Conservation (phyloP, 805 yeast species). For the Candida piceae region DNA sequence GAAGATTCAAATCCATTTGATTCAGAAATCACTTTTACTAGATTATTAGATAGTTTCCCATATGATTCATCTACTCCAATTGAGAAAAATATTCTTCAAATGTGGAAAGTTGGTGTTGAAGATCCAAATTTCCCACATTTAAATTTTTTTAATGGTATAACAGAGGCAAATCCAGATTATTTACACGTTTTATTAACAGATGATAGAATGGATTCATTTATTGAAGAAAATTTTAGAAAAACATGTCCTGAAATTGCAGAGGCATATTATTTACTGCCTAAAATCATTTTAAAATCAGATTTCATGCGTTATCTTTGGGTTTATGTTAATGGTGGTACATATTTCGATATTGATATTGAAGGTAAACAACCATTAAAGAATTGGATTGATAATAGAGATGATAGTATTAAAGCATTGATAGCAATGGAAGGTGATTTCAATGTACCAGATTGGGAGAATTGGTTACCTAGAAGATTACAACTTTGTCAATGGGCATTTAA, state of each 20-base stretch:
- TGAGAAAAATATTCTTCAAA: conserved; percentile 18
- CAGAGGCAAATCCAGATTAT: conserved; percentile 13
- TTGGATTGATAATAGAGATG: conserved; percentile 45
- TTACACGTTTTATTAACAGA: conserved; percentile 11
- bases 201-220: conserved; percentile 5
- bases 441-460: conserved; percentile 39
- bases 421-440: conserved; percentile 45
- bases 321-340: conserved; percentile 47
- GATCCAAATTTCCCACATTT: conserved; percentile 10
- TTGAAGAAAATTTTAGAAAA: conserved; percentile 10
- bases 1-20: conserved; percentile 13
- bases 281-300: conserved; percentile 41
- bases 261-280: conserved; percentile 43
- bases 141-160: conserved; percentile 9
- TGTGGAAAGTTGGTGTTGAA: conserved; percentile 15
- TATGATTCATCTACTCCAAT: conserved; percentile 8
- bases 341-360: conserved; percentile 46
- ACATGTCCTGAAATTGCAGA: conserved; percentile 41
- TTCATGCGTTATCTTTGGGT: conserved; percentile 46
- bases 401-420: conserved; percentile 42
- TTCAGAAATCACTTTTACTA: conserved; percentile 5
- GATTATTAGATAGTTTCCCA: conserved; percentile 7
- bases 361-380: conserved; percentile 38
- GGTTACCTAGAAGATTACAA: conserved; percentile 41
- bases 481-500: conserved; percentile 51